Evolutionary conservation across 331 rosid genomes (phyloP).

Genomic region (Quercus lobata): DNA sequence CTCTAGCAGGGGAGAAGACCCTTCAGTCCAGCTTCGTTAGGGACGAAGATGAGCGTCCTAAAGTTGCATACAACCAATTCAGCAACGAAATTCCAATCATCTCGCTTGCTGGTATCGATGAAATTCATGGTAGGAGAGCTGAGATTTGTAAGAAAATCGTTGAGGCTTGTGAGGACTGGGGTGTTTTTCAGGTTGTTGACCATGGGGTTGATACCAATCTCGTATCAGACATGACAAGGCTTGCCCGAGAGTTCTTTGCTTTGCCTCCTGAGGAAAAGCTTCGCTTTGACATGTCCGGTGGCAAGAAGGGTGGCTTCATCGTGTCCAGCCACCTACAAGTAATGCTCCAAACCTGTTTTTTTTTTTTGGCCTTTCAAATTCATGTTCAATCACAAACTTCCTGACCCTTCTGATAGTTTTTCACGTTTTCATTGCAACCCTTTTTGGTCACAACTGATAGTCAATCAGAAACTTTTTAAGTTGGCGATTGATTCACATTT

Average conservation of each 20-base stretch:
- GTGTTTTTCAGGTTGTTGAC: conserved; percentile 77
- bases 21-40: conserved; percentile 55
- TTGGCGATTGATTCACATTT: too few species aligned
- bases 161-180: conserved; percentile 88
- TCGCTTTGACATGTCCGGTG: conserved; percentile 89
- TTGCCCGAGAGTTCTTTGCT: conserved; percentile 61
- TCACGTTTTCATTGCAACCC: neutral
- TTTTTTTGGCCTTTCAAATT: neutral
- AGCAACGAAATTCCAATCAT: conserved; percentile 74
- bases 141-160: conserved; percentile 59
- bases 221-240: conserved; percentile 54
- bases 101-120: conserved; percentile 74
- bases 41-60: conserved; percentile 86
- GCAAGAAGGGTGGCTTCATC: conserved; percentile 87
- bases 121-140: conserved; percentile 30
- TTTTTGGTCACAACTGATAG: too few species aligned
- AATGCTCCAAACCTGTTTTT: neutral
- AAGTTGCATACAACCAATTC: conserved; percentile 68
- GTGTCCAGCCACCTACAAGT: conserved; percentile 94
- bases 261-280: conserved; percentile 79
- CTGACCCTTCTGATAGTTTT: neutral
- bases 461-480: too few species aligned
- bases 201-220: conserved; percentile 64
- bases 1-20: conserved; percentile 44
- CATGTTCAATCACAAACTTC: neutral